phyloP scores from a whole-genome alignment of 768 basidiomycete species.

The Pleurotus cornucopiae region DNA sequence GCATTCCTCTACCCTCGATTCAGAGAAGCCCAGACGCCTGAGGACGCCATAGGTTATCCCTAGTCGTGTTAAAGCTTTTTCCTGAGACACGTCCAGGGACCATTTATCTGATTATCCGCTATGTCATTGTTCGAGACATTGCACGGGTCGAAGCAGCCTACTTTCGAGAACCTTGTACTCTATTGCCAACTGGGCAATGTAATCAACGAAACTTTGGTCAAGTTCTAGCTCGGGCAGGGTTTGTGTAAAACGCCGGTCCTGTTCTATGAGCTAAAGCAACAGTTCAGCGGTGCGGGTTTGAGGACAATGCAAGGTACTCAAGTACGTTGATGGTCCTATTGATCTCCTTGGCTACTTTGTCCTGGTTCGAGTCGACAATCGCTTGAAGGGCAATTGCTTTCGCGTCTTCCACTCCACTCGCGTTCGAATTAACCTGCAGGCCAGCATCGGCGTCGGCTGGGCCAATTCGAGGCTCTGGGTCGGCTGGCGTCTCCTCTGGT shows the following conservation, averaged over 20 bases:
- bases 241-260: slow-evolving; percentile 71
- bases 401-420: slow-evolving; percentile 31
- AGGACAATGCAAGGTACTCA: too few species aligned
- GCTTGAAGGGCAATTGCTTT: slow-evolving; percentile 62
- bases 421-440: slow-evolving; percentile 16
- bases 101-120: slow-evolving; percentile 23
- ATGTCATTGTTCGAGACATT: neutral
- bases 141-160: slow-evolving; percentile 11
- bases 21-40: slow-evolving; percentile 70
- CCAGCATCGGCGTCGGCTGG: slow-evolving; percentile 2
- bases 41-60: slow-evolving; percentile 81
- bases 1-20: slow-evolving; percentile 68
- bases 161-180: slow-evolving; percentile 28
- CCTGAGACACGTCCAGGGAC: slow-evolving; percentile 52
- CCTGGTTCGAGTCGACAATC: slow-evolving; percentile 79
- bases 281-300: too few species aligned
- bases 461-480: slow-evolving; percentile 8
- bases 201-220: slow-evolving; percentile 52
- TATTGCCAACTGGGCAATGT: slow-evolving; percentile 51
- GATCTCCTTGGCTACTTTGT: slow-evolving; percentile 86
- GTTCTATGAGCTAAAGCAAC: slow-evolving; percentile 63
- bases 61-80: slow-evolving; percentile 66
- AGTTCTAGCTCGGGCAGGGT: slow-evolving; percentile 60
- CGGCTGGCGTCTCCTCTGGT: slow-evolving; percentile 27
- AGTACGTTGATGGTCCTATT: slow-evolving; percentile 60